Conservation (phyloP, 176 grass and related monocot species). For the Paspalum vaginatum region DNA sequence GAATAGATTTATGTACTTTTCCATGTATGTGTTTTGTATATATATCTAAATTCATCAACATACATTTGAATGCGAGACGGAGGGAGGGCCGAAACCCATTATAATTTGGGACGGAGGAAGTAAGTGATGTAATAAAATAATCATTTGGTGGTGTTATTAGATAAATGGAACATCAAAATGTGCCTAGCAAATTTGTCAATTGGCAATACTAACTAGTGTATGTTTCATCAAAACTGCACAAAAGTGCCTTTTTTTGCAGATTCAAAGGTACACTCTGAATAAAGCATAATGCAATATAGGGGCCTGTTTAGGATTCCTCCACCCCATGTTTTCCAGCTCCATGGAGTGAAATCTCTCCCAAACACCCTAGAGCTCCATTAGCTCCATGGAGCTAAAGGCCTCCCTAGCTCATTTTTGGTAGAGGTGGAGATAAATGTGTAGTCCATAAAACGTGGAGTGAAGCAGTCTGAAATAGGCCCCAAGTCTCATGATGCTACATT, state of each 20-base stretch:
- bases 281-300: not conserved
- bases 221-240: constrained; percentile 23
- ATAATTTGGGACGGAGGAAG: too few species aligned
- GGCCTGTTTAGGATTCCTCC: not conserved
- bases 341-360: not conserved
- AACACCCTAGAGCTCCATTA: not conserved
- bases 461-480: too few species aligned
- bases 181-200: not conserved
- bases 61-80: too few species aligned
- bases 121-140: not conserved
- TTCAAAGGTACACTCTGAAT: not conserved
- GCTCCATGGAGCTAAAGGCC: too few species aligned
- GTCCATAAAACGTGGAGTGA: too few species aligned
- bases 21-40: too few species aligned
- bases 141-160: constrained; percentile 1
- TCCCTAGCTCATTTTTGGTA: too few species aligned
- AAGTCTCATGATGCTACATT: not conserved
- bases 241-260: not conserved
- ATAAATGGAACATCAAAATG: constrained; percentile 6
- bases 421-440: too few species aligned
- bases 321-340: not conserved
- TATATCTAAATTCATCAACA: too few species aligned
- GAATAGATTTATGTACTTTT: too few species aligned
- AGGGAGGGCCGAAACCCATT: too few species aligned
- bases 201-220: not conserved